phyloP scores from a whole-genome alignment of 2,329 filamentous ascomycete genomes.

The Neophaeococcomyces aloes region DNA sequence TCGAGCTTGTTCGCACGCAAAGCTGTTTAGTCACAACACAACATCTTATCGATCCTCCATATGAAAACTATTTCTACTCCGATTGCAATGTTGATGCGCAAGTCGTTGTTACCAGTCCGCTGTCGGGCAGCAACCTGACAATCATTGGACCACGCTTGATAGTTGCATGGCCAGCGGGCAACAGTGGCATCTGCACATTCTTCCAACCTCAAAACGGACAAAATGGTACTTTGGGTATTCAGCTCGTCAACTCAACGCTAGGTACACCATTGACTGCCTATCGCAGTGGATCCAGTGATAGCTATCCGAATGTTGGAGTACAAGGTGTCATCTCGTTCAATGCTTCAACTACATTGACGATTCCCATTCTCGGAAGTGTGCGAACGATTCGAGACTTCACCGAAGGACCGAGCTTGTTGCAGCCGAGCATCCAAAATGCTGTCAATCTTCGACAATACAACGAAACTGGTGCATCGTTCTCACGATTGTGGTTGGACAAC shows the following conservation, averaged over 20 bases:
- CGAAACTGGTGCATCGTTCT: constrained; percentile 39
- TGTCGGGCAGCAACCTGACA: constrained; percentile 42
- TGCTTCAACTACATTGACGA: constrained; percentile 43
- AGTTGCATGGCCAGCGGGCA: constrained; percentile 55
- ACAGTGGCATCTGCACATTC: constrained; percentile 49
- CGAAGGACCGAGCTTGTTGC: constrained; percentile 46
- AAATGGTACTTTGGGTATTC: constrained; percentile 45
- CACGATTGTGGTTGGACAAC: constrained; percentile 52
- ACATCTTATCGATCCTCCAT: constrained; percentile 46
- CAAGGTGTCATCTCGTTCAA: constrained; percentile 47
- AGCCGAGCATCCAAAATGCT: constrained; percentile 45
- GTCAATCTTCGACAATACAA: constrained; percentile 33
- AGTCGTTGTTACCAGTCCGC: constrained; percentile 51
- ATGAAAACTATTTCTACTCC: constrained; percentile 56
- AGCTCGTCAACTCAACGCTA: constrained; percentile 41
- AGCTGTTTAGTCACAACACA: constrained; percentile 28
- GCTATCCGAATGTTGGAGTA: constrained; percentile 42
- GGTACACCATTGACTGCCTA: constrained; percentile 40
- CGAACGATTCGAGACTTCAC: constrained; percentile 53
- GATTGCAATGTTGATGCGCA: constrained; percentile 52
- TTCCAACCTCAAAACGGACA: constrained; percentile 45
- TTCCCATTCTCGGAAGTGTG: constrained; percentile 52
- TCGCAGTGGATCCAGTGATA: constrained; percentile 25
- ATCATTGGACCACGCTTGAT: constrained; percentile 50
- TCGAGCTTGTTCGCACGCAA: constrained; percentile 11